Evolutionary conservation across 495 filamentous ascomycete genomes (phyloP), one percentile per base, ranked within the genome.

Genomic region (Penicillium riverlandense): DNA sequence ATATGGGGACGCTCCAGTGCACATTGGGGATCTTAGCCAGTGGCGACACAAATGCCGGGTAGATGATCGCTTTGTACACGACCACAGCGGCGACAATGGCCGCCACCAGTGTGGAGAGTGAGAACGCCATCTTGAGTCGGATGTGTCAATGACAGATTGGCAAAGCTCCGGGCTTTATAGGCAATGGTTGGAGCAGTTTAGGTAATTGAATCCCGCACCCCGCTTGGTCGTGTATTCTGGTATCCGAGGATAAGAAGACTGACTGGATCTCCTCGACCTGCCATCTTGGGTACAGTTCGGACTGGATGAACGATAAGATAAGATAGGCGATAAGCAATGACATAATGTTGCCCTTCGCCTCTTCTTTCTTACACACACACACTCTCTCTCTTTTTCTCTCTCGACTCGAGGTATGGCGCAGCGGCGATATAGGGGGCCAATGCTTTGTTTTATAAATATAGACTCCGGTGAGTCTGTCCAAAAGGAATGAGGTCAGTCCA

Each of bases 21-120:
- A 83, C 84, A 54, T 72, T 78, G 33, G 86, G 86, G 37, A 90
- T 78, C 30, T 69, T 78, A 5, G 83, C 67, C 8, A 90, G 72
- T 2, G 85, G 81, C 29, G 84, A 88, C 37, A 89, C 14, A 44
- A 85, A 69, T 13, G 60, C 59, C 4, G 85, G 84, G 43, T 81
- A 75, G 45, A 88, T 49, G 27, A 89, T 45, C 42, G 53, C 74
- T 49, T 70, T 75, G 59, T 85, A 88, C 47, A 44, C 15, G 39
- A 61, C 37, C 5, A 64, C 8, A 14, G 41, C 55, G 7, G 48
- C 38, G 6, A 52, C 4, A 40, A 57, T 38, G 9, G 44, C 39
- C 16, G 46, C 45, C 13, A 49, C 35, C 5, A 50, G 31, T 0
- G 50, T 49, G 7, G 59, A 29, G 15, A 56, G 13, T 8, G 63